Evolutionary conservation across 371 early-diverging fungal species (phyloP).

Genomic region (Mortierella sp.): DNA sequence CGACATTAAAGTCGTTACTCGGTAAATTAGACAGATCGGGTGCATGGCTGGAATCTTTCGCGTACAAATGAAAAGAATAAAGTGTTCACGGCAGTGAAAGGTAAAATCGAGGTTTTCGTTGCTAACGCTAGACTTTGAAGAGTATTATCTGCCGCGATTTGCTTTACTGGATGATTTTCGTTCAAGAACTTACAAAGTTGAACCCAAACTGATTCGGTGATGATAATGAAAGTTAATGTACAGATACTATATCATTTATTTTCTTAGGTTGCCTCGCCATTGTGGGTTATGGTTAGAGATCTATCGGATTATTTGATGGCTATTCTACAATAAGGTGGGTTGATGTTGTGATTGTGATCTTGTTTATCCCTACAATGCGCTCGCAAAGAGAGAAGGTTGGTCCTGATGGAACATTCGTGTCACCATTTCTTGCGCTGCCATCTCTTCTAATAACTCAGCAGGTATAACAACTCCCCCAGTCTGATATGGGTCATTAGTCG

Average conservation of each 20-base stretch:
- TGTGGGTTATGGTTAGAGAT: too few relatives aligned
- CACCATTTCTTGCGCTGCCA: constrained; percentile 19
- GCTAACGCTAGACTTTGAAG: too few relatives aligned
- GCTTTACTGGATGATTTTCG: too few relatives aligned
- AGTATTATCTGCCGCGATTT: too few relatives aligned
- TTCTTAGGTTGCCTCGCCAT: too few relatives aligned
- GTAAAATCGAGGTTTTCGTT: too few relatives aligned
- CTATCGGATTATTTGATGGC: background rate
- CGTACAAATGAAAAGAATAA: too few relatives aligned
- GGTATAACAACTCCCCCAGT: constrained; percentile 18
- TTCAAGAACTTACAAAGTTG: too few relatives aligned
- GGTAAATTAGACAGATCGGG: background rate
- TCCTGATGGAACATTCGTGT: constrained; percentile 12
- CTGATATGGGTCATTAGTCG: background rate
- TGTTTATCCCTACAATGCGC: background rate
- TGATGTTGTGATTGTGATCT: background rate
- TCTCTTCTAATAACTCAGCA: constrained; percentile 15
- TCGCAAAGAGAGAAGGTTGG: constrained; percentile 19
- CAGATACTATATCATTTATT: too few relatives aligned
- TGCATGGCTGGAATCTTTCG: background rate
- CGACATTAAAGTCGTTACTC: background rate
- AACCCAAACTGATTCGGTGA: too few relatives aligned
- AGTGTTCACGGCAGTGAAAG: too few relatives aligned
- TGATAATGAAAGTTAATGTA: too few relatives aligned
- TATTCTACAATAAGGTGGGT: background rate